phyloP scores from a whole-genome alignment of 306 rosid species.

The Purshia tridentata region DNA sequence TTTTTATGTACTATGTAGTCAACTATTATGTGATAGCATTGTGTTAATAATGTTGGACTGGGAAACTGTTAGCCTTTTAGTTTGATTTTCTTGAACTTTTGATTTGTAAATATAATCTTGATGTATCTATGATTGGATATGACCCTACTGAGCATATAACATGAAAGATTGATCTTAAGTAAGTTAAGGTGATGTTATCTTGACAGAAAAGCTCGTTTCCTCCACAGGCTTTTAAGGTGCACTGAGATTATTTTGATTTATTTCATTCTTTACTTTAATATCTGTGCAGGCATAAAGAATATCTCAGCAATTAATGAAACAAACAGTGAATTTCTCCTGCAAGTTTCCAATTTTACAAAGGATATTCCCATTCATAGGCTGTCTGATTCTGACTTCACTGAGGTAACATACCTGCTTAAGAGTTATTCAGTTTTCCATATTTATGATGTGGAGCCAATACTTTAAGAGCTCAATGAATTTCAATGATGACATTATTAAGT shows the following conservation, averaged over 20 bases:
- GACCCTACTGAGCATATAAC: not conserved
- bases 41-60: not conserved
- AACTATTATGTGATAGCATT: not conserved
- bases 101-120: not conserved
- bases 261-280: constrained; percentile 6
- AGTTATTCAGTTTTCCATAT: not conserved
- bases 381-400: constrained; percentile 64
- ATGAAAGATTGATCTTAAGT: not conserved
- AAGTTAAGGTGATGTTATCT: not conserved
- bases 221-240: not conserved
- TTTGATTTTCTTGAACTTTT: not conserved
- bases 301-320: constrained; percentile 13
- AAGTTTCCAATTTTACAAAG: constrained; percentile 42
- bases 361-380: constrained; percentile 47
- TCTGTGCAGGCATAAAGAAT: constrained; percentile 44
- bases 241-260: not conserved
- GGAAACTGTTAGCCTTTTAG: not conserved
- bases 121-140: not conserved
- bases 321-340: constrained; percentile 36
- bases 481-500: not conserved
- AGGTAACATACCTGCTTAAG: constrained; percentile 39
- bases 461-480: not conserved
- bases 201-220: constrained; percentile 14
- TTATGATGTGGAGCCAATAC: not conserved
- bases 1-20: not conserved